phyloP scores from a whole-genome alignment of 2,329 filamentous ascomycete genomes.

The Cephalotrichum gorgonifer region DNA sequence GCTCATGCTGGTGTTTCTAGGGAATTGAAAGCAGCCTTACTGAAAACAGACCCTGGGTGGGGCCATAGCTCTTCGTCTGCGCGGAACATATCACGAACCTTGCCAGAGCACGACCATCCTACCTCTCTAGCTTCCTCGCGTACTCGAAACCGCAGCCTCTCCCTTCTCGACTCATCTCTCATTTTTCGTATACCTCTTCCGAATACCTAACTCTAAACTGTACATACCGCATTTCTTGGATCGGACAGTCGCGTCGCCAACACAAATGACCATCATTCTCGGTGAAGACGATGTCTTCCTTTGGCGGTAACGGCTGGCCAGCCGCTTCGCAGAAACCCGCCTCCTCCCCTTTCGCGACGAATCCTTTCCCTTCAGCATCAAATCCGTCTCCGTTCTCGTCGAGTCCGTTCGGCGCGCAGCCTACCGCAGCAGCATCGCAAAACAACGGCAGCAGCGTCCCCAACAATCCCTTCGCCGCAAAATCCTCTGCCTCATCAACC shows the following conservation, averaged over 20 bases:
- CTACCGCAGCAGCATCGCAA: neutral
- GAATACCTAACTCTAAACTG: neutral
- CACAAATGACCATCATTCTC: conserved; percentile 4
- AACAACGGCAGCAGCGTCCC: conserved; percentile 7
- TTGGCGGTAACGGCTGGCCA: conserved; percentile 7
- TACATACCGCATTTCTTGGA: too few relatives aligned
- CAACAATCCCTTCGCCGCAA: conserved; percentile 23
- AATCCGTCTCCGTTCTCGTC: conserved; percentile 1
- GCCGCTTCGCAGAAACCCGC: conserved; percentile 1
- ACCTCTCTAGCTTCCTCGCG: neutral
- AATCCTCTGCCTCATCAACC: conserved; percentile 1
- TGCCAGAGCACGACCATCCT: neutral
- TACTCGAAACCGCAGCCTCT: neutral
- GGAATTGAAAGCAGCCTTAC: neutral
- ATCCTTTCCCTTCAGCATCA: conserved; percentile 6
- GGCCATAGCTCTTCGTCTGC: neutral
- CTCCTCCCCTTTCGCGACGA: conserved; percentile 1
- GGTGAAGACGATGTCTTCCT: conserved; percentile 4
- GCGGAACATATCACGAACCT: neutral
- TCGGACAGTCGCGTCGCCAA: neutral
- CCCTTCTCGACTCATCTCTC: neutral
- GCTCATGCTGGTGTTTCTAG: too few relatives aligned
- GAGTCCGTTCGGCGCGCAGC: neutral
- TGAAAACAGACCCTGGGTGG: neutral
- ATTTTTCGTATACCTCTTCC: neutral